These are phyloP conservation scores for Saccharomycopsis capsularis DNA, from an alignment of 805 yeast genomes.

Conservation along the genomic window DNA sequence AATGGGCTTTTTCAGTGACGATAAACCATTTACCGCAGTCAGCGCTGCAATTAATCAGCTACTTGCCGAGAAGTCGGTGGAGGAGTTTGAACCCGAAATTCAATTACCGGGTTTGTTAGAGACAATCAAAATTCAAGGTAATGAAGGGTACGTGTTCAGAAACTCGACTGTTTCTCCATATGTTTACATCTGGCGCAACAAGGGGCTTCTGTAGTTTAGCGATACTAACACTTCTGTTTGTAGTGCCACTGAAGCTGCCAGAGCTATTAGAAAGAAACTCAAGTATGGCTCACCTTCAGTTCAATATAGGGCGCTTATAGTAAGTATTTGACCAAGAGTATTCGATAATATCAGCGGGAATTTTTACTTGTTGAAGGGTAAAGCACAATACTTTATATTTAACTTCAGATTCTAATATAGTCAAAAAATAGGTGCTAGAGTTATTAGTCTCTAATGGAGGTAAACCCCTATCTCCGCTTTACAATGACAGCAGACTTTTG, in stretches of 20 bases:
- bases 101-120: constrained; percentile 19
- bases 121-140: constrained; percentile 18
- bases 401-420: constrained; percentile 11
- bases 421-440: constrained; percentile 41
- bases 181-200: background rate
- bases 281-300: constrained; percentile 71
- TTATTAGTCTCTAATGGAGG: constrained; percentile 53
- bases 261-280: constrained; percentile 81
- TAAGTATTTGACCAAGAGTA: no score
- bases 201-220: no score
- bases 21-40: constrained; percentile 37
- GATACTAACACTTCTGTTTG: no score
- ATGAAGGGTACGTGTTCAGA: constrained; percentile 14
- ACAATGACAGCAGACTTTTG: constrained; percentile 60
- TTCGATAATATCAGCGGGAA: no score
- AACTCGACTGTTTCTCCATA: no score
- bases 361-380: background rate
- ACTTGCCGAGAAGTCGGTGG: constrained; percentile 23
- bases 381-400: no score
- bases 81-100: constrained; percentile 22
- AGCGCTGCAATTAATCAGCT: constrained; percentile 38
- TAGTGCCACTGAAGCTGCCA: constrained; percentile 60
- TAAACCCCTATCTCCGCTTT: constrained; percentile 32
- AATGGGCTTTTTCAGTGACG: constrained; percentile 25
- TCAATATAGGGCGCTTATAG: constrained; percentile 59